Evolutionary conservation across 768 basidiomycete species (phyloP).

Genomic region (Termitomyces sp.): DNA sequence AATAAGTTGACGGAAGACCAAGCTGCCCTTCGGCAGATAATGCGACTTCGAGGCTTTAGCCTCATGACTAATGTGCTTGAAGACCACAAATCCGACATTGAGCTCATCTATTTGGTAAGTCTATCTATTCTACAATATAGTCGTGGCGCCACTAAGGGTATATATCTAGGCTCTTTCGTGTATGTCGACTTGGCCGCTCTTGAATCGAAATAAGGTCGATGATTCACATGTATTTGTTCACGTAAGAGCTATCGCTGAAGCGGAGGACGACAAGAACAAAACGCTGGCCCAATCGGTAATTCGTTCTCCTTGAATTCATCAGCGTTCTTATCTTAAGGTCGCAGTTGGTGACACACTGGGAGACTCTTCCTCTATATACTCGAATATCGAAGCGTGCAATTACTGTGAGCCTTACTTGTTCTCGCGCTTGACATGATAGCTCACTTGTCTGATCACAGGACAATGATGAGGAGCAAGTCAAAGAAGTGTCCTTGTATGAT

Average conservation of each 20-base stretch:
- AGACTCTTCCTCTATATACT: conserved; percentile 66
- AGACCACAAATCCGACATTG: conserved; percentile 65
- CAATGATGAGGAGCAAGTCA: background rate
- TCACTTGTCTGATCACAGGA: background rate
- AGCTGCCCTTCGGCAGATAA: conserved; percentile 71
- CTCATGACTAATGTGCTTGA: conserved; percentile 86
- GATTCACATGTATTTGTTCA: conserved; percentile 63
- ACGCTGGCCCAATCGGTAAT: conserved; percentile 58
- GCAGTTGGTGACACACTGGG: conserved; percentile 81
- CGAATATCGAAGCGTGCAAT: conserved; percentile 75
- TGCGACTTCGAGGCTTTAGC: conserved; percentile 90
- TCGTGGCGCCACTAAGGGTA: background rate
- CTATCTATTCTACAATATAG: background rate
- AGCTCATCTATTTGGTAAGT: conserved; percentile 67
- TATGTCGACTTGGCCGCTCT: conserved; percentile 74
- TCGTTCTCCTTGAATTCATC: conserved; percentile 2
- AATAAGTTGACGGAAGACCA: conserved; percentile 79
- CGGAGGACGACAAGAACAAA: conserved; percentile 53
- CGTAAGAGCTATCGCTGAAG: conserved; percentile 47
- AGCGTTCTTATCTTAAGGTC: background rate
- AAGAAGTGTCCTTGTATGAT: background rate
- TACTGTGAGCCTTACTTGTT: conserved; percentile 15
- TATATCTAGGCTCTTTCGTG: conserved; percentile 51
- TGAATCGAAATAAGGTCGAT: conserved; percentile 87
- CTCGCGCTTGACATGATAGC: background rate